phyloP scores from a whole-genome alignment of 139 green algal species.

The Chlorella sorokiniana region DNA sequence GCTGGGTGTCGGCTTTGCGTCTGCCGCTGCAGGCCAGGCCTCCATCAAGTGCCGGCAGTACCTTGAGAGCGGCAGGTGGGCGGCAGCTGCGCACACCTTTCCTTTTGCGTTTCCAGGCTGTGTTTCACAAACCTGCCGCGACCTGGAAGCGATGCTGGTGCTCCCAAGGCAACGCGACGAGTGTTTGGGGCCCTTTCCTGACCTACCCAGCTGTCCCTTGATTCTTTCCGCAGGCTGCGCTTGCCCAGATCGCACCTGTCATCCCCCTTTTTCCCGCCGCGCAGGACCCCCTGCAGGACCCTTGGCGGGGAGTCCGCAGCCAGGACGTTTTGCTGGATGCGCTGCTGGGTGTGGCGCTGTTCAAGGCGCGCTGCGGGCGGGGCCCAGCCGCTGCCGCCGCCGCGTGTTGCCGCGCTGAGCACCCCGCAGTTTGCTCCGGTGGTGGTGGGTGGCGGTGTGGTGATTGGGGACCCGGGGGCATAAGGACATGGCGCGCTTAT shows the following conservation, averaged over 20 bases:
- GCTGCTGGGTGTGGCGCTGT: constrained; percentile 58
- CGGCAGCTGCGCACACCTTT: background rate
- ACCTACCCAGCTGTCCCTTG: no score
- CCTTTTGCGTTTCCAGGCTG: no score
- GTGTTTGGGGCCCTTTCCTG: no score
- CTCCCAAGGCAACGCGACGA: no score
- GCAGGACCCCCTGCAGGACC: constrained; percentile 20
- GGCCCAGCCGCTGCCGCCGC: no score
- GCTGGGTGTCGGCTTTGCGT: constrained; percentile 62
- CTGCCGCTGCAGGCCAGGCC: constrained; percentile 61
- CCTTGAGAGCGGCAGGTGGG: background rate
- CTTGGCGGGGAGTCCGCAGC: constrained; percentile 27
- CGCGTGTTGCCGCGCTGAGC: no score
- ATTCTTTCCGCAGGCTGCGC: background rate
- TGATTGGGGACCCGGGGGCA: no score
- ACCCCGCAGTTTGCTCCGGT: no score
- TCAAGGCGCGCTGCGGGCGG: constrained; percentile 55
- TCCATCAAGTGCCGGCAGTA: constrained; percentile 31
- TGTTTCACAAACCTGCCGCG: no score
- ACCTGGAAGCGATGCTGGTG: no score
- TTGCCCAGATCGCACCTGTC: background rate
- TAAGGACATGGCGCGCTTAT: no score
- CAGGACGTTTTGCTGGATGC: constrained; percentile 62
- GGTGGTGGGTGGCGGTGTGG: no score
- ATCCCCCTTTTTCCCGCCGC: background rate